Base-by-base conservation (phyloP, 805 yeast genomes). In the Saturnispora gosingensis region DNA sequence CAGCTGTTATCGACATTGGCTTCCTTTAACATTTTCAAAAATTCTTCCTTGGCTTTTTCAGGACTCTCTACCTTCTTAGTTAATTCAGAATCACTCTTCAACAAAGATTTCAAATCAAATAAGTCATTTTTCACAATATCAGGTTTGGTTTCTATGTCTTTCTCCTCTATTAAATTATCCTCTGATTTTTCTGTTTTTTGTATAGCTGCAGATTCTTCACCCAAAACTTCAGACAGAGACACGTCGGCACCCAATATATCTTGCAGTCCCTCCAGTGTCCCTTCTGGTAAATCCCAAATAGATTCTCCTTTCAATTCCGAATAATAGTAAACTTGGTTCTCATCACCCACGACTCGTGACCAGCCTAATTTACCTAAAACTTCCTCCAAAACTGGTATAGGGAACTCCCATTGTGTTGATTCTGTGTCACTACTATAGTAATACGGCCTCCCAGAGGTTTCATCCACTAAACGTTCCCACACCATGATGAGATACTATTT, bases 331-430 rank as follows among this genome's bases (percentile, higher is more conserved):
- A 38, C 66, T 63, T 20, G 72, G 68, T 72, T 89, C 6, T 76
- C 82, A 11, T 76, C 76, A 0, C 82, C 72, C 1, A 65, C 61
- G 32, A 67, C 72, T 56, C 69, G 71, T 34, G 67, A 67, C 87
- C 87, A 83, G 16, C 77, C 78, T 30, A 48, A 32, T 15, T 34
- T 13, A 5, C 20, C 18, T 22, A 56, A 35, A 5, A 82, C 73
- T 36, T 52, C 43, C 20, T 69, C 68, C 16, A 81, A 71, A 24
- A 75, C 60, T 49, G 74, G 84, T 16, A 67, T 76, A 0, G 97
- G 97, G 56, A 81, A 80, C 25, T 85, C 87, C 96, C 97, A 88
- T 48, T 82, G 79, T 0, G 96, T 81, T 56, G 80, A 80, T 46
- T 80, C 76, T 0, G 91, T 83, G 27, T 63, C 73, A 0, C 76